Evolutionary conservation across 345 rosid species (phyloP), one percentile per base, ranked within the genome.

Genomic region (Tarenaya hassleriana): DNA sequence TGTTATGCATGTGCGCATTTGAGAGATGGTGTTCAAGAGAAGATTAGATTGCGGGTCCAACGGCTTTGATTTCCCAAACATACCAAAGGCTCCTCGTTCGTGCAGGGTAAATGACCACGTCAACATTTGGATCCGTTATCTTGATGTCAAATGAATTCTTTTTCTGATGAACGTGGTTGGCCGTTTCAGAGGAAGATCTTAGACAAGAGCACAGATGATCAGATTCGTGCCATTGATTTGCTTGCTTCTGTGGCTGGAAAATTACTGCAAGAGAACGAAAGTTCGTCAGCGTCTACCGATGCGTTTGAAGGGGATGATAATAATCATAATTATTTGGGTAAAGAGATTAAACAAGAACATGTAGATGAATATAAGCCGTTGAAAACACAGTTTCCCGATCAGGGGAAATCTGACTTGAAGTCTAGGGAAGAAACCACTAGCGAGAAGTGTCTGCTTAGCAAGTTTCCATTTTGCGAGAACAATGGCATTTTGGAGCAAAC

Each of bases 241-340:
- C 84, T 92, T 0, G 98, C 98, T 64, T 83, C 86, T 50, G 57
- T 92, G 50, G 98, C 96, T n/a, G 96, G 84, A 42, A 78, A 92
- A 73, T 58, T 92, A 34, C 62, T 85, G 59, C 77, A 77, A 75
- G 94, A 88, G 77, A 76, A 82, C 15, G 95, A 85, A 64, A 79
- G 86, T 63, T 84, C 84, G 40, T 74, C 83, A 14, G 80, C 95
- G 31, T 88, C 88, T 33, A 72, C 83, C 58, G 70, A 74, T 75
- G 88, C 88, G 16, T 82, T 81, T 4, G 81, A 66, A 41, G 77
- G 76, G 58, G 72, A n/a, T n/a, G n/a, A n/a, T n/a, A n/a, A 74
- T 50, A 72, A 68, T 74, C 82, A 39, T 10, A 67, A 50, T 57
- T 47, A 64, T 16, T 50, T 73, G 40, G 56, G 54, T 63, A 66